Conservation (phyloP, 345 rosid genomes). For the Alliaria petiolata region DNA sequence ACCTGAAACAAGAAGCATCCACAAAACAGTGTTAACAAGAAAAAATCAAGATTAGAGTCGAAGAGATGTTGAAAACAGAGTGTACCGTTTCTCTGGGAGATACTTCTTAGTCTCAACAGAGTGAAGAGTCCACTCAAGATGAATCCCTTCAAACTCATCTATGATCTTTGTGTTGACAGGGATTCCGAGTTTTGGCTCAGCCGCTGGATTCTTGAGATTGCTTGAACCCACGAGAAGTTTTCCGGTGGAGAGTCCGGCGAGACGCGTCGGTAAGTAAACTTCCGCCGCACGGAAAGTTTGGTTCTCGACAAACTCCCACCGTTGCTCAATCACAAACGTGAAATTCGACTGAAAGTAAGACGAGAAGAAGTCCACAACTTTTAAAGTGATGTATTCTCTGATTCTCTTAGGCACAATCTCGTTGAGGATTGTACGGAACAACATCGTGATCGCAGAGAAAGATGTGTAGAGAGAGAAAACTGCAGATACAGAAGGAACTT, state of each 20-base stretch:
- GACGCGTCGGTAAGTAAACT: constrained; percentile 31
- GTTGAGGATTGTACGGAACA: constrained; percentile 30
- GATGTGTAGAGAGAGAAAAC: constrained; percentile 34
- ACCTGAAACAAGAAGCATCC: constrained; percentile 16
- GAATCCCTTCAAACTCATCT: constrained; percentile 32
- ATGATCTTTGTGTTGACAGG: constrained; percentile 32
- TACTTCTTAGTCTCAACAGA: constrained; percentile 34
- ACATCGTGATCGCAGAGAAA: constrained; percentile 32
- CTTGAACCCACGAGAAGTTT: constrained; percentile 32
- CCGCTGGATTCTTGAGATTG: constrained; percentile 29
- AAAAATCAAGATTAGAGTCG: not conserved
- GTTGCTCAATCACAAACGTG: constrained; percentile 34
- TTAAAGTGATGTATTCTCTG: constrained; percentile 22
- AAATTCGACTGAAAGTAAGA: constrained; percentile 28
- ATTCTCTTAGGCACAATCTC: constrained; percentile 29
- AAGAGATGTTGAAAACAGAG: not conserved
- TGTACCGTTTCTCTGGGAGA: constrained; percentile 32
- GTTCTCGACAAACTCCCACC: constrained; percentile 32
- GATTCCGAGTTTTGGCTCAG: constrained; percentile 29
- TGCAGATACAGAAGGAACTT: constrained; percentile 31
- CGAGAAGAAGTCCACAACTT: constrained; percentile 25
- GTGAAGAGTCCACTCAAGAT: constrained; percentile 34
- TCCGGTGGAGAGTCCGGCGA: constrained; percentile 28
- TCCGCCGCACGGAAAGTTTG: constrained; percentile 38
- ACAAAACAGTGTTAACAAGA: not conserved